Percentiles rank a stretch among this genome's conserved stretches.
Conservation (phyloP, 2,329 filamentous ascomycete species). For the Venturia nashicola region DNA sequence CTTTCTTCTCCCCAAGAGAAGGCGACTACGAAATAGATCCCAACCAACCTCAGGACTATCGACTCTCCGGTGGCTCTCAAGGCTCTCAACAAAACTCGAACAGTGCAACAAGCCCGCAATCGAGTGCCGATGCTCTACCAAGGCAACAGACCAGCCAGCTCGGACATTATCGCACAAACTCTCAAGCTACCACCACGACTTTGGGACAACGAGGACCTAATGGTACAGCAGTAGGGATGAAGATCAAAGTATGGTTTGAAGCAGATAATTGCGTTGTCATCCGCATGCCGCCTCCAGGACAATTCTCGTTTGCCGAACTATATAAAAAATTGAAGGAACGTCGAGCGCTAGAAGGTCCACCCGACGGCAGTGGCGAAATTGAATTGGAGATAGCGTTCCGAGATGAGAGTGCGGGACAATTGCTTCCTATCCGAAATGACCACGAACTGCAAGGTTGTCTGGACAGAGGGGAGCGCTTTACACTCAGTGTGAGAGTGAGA, state of each 20-base stretch:
- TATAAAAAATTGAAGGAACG: slow-evolving; percentile 77
- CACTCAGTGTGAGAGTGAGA: slow-evolving; percentile 39
- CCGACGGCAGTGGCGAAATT: slow-evolving; percentile 35
- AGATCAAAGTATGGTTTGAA: slow-evolving; percentile 91
- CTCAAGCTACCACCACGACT: slow-evolving; percentile 11
- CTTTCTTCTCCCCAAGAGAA: slow-evolving; percentile 80
- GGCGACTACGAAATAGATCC: slow-evolving; percentile 90
- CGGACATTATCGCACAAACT: slow-evolving; percentile 11
- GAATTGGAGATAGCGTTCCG: slow-evolving; percentile 72
- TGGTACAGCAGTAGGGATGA: slow-evolving; percentile 37
- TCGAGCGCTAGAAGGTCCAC: slow-evolving; percentile 51
- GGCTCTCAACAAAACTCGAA: slow-evolving; percentile 23
- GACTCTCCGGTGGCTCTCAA: slow-evolving; percentile 49
- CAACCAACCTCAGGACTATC: slow-evolving; percentile 47
- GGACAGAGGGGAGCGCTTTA: slow-evolving; percentile 74
- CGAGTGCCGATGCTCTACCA: neutral
- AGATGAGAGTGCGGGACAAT: slow-evolving; percentile 67
- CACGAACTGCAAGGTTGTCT: slow-evolving; percentile 71
- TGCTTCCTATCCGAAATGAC: slow-evolving; percentile 64
- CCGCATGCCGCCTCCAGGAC: slow-evolving; percentile 55
- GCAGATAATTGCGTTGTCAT: slow-evolving; percentile 79
- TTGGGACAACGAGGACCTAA: slow-evolving; percentile 9
- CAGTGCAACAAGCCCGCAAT: slow-evolving; percentile 13
- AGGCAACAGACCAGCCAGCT: slow-evolving; percentile 3
- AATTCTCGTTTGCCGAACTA: slow-evolving; percentile 66